Conservation (phyloP, 345 rosid genomes). For the Cardiospermum halicacabum region DNA sequence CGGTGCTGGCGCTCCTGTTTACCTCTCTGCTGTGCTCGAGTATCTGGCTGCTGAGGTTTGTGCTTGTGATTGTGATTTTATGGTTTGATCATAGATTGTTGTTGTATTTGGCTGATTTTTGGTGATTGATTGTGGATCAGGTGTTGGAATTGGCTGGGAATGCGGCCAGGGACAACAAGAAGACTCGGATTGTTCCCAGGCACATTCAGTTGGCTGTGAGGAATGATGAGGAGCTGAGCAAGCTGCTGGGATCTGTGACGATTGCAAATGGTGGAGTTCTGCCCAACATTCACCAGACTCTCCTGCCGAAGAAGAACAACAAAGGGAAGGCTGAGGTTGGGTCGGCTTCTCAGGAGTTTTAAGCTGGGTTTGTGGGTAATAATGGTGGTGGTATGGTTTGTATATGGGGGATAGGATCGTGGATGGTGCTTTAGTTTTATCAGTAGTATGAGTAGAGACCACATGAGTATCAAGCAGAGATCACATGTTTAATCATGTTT, state of each 20-base stretch:
- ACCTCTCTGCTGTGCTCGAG: slow-evolving; percentile 76
- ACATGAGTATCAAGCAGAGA: too few relatives aligned
- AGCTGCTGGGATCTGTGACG: slow-evolving; percentile 63
- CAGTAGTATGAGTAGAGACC: neutral
- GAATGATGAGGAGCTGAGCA: slow-evolving; percentile 71
- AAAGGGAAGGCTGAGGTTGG: slow-evolving; percentile 57
- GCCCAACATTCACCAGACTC: slow-evolving; percentile 65
- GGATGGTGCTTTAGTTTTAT: neutral
- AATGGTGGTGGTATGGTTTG: neutral
- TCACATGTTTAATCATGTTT: too few relatives aligned
- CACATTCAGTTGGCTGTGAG: slow-evolving; percentile 78
- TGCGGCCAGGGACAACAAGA: slow-evolving; percentile 77
- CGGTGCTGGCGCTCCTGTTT: slow-evolving; percentile 79
- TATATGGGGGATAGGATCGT: neutral
- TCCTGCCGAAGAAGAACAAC: slow-evolving; percentile 55
- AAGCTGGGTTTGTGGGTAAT: neutral
- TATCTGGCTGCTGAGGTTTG: slow-evolving; percentile 76
- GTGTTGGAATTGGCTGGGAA: slow-evolving; percentile 76
- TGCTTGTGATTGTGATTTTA: neutral
- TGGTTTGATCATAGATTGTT: neutral
- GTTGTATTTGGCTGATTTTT: neutral
- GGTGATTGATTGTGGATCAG: slow-evolving; percentile 15
- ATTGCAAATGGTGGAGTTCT: slow-evolving; percentile 76
- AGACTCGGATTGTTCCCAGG: slow-evolving; percentile 64
- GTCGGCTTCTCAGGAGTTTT: slow-evolving; percentile 71